phyloP scores from a whole-genome alignment of 2,329 filamentous ascomycete genomes.

The Fusarium pilosicola region DNA sequence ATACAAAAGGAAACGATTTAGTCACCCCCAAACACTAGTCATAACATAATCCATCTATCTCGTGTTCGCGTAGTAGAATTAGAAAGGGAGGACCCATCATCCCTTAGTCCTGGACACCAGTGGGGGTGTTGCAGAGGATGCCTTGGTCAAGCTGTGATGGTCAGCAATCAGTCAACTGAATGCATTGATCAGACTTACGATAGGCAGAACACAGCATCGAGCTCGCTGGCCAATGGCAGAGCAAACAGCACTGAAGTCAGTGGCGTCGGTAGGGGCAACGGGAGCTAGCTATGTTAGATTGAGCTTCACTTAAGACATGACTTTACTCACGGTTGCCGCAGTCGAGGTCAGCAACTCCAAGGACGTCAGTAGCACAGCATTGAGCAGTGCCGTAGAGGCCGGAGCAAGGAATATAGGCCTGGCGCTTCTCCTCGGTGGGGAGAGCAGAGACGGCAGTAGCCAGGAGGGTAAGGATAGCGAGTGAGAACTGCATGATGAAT shows the following conservation, averaged over 20 bases:
- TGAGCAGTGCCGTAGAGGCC: constrained; percentile 57
- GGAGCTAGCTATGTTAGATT: constrained; percentile 36
- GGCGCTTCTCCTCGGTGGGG: constrained; percentile 47
- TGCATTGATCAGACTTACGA: constrained; percentile 39
- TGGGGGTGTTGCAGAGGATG: constrained; percentile 50
- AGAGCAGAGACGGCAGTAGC: constrained; percentile 42
- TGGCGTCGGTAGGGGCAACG: constrained; percentile 49
- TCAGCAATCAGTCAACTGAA: background rate
- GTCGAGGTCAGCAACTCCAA: constrained; percentile 66
- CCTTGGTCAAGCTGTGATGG: constrained; percentile 44
- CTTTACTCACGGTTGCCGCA: constrained; percentile 61
- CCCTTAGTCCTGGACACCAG: constrained; percentile 44
- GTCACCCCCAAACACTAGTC: background rate
- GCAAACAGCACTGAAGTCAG: constrained; percentile 59
- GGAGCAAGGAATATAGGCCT: constrained; percentile 53
- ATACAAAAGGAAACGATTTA: background rate
- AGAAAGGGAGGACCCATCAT: background rate
- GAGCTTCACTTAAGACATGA: rapidly evolving
- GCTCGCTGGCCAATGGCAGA: constrained; percentile 62
- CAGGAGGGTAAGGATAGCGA: constrained; percentile 42
- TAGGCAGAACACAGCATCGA: constrained; percentile 66
- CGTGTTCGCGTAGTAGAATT: background rate
- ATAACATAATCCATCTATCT: background rate
- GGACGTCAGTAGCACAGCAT: constrained; percentile 71
- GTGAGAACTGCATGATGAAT: constrained; percentile 47